These are phyloP conservation scores for Geotrichum aggregatum DNA, from an alignment of 1,139 yeast species.

Conservation along the genomic window DNA sequence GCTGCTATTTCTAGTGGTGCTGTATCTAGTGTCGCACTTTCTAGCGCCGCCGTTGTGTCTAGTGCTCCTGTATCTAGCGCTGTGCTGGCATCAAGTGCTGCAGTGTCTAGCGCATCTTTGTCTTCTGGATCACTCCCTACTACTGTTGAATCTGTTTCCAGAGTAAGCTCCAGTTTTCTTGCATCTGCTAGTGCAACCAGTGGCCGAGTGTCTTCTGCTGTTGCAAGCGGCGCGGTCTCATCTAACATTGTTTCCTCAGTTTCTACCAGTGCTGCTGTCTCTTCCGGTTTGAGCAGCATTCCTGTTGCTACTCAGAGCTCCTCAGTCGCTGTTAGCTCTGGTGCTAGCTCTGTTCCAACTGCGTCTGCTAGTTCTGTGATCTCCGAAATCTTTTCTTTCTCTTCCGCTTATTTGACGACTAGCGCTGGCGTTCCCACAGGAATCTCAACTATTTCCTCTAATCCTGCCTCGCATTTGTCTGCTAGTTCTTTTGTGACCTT, in stretches of 20 bases:
- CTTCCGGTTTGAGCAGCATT: background rate
- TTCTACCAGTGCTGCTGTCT: background rate
- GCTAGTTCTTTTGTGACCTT: constrained; percentile 13
- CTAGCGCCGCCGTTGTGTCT: background rate
- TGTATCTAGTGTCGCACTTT: background rate
- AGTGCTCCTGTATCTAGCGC: background rate
- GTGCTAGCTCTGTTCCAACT: constrained; percentile 3
- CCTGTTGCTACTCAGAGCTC: constrained; percentile 1
- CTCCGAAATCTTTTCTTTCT: background rate
- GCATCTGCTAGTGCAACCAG: background rate
- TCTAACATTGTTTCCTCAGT: too few species aligned
- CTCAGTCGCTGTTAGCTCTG: background rate
- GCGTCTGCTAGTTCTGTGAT: constrained; percentile 8
- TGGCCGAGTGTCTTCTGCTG: background rate
- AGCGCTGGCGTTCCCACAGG: constrained; percentile 3
- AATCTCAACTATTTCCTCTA: constrained; percentile 12
- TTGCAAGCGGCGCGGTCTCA: too few species aligned
- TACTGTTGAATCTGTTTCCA: background rate
- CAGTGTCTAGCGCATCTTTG: background rate
- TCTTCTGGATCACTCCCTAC: background rate
- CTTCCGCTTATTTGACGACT: constrained; percentile 5
- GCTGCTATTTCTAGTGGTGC: background rate
- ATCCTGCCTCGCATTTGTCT: constrained; percentile 7
- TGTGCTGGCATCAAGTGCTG: background rate
- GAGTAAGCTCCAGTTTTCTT: constrained; percentile 4